These are phyloP conservation scores for Phytophthora agathidicida DNA, from an alignment of 352 stramenopile species.

Conservation along the genomic window DNA sequence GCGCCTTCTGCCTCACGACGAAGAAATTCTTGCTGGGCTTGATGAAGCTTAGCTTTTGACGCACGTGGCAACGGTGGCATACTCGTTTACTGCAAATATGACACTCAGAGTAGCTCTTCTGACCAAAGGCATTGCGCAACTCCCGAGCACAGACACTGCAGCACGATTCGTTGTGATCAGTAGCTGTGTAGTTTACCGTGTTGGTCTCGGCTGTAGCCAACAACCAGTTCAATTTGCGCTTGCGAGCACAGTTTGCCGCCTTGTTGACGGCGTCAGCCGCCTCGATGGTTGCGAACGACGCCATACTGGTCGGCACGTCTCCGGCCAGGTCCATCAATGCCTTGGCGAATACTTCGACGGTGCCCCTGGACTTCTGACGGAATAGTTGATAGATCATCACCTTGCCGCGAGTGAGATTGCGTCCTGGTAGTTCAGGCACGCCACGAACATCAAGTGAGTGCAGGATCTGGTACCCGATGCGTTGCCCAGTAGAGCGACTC, in stretches of 20 bases:
- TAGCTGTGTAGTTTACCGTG: not conserved
- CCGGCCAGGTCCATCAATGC: slow-evolving; percentile 30
- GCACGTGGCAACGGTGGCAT: slow-evolving; percentile 37
- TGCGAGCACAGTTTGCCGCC: slow-evolving; percentile 27
- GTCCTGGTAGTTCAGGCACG: slow-evolving; percentile 35
- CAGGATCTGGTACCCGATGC: slow-evolving; percentile 52
- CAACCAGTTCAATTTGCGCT: slow-evolving; percentile 42
- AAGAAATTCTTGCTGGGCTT: slow-evolving; percentile 17
- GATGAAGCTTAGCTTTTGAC: slow-evolving; percentile 37
- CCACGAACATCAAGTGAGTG: slow-evolving; percentile 51
- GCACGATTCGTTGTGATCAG: slow-evolving; percentile 2
- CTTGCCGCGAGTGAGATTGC: slow-evolving; percentile 37
- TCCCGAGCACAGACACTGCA: slow-evolving; percentile 34
- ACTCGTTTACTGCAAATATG: slow-evolving; percentile 31
- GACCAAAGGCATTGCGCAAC: slow-evolving; percentile 18
- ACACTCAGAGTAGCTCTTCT: slow-evolving; percentile 29
- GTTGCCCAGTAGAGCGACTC: slow-evolving; percentile 22
- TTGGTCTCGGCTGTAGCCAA: slow-evolving; percentile 20
- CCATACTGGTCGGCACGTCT: slow-evolving; percentile 18
- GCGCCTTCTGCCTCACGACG: slow-evolving; percentile 25
- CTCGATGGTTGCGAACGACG: slow-evolving; percentile 20
- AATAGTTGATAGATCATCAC: slow-evolving; percentile 38
- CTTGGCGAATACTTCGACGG: slow-evolving; percentile 42
- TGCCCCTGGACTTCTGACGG: slow-evolving; percentile 36
- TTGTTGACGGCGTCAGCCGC: slow-evolving; percentile 15